Conservation (phyloP, 495 filamentous ascomycete species). For the Extremus antarcticus region DNA sequence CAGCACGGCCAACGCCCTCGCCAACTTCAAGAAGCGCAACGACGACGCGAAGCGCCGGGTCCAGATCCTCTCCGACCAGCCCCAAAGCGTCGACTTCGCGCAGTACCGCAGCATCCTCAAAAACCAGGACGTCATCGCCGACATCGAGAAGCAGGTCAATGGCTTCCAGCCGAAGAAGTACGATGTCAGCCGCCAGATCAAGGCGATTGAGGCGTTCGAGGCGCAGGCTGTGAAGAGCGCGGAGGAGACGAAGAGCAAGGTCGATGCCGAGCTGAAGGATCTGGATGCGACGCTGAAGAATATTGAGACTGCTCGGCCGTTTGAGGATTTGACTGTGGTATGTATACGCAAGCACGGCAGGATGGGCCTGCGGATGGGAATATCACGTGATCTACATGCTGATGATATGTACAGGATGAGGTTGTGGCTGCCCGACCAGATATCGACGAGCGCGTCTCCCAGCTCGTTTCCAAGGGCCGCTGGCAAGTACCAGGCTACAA, state of each 20-base stretch:
- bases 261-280: constrained; percentile 85
- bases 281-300: constrained; percentile 89
- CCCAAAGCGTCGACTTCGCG: constrained; percentile 79
- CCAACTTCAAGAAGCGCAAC: constrained; percentile 98
- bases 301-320: constrained; percentile 90
- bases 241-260: constrained; percentile 85
- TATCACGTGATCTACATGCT: neutral
- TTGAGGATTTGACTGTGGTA: constrained; percentile 97
- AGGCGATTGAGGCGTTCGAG: constrained; percentile 97
- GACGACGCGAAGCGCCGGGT: constrained; percentile 95
- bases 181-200: constrained; percentile 82
- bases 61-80: constrained; percentile 60
- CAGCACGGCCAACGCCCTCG: constrained; percentile 77
- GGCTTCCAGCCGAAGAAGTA: constrained; percentile 83
- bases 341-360: constrained; percentile 41
- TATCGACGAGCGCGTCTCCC: constrained; percentile 85
- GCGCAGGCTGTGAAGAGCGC: constrained; percentile 93
- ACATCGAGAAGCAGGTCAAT: constrained; percentile 90
- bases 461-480: constrained; percentile 91
- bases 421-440: constrained; percentile 84
- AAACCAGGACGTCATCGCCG: constrained; percentile 86
- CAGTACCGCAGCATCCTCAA: constrained; percentile 86
- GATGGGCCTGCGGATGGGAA: too few species aligned
- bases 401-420: constrained; percentile 60
- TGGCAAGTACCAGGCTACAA: constrained; percentile 98